phyloP scores from a whole-genome alignment of 169 alveolate genomes.

The Eimeria nieschulzi region DNA sequence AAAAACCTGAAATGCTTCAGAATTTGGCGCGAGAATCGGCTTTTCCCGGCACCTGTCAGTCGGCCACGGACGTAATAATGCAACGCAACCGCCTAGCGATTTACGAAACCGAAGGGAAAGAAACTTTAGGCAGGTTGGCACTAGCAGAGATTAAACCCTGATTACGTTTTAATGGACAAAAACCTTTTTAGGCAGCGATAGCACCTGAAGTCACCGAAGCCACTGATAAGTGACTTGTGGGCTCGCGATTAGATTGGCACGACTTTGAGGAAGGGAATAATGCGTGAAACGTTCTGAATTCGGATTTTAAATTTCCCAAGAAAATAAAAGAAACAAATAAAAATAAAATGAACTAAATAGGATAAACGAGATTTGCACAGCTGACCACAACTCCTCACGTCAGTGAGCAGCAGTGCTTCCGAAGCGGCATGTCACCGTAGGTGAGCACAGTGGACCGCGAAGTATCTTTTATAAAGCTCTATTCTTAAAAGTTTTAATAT shows the following conservation, averaged over 20 bases:
- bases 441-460: constrained; percentile 39
- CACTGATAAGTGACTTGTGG: constrained; percentile 62
- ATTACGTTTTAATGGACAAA: constrained; percentile 37
- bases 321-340: constrained; percentile 50
- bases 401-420: constrained; percentile 53
- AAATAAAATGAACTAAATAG: constrained; percentile 22
- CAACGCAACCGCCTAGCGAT: constrained; percentile 33
- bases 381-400: constrained; percentile 37
- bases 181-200: constrained; percentile 45
- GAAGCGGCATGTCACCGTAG: constrained; percentile 70
- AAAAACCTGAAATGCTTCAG: too few relatives aligned
- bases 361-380: background rate
- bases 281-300: constrained; percentile 38
- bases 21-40: constrained; percentile 30
- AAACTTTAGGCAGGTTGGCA: background rate
- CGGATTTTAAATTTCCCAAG: constrained; percentile 50
- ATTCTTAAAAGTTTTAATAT: too few relatives aligned
- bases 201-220: constrained; percentile 59
- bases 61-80: constrained; percentile 24
- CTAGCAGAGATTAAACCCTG: constrained; percentile 23
- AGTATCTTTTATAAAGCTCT: background rate
- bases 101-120: background rate
- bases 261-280: constrained; percentile 26
- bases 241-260: constrained; percentile 34
- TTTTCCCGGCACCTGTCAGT: constrained; percentile 52